These are phyloP conservation scores for Stephania yunnanensis DNA, from an alignment of 164 flowering plant genomes.

Conservation along the genomic window DNA sequence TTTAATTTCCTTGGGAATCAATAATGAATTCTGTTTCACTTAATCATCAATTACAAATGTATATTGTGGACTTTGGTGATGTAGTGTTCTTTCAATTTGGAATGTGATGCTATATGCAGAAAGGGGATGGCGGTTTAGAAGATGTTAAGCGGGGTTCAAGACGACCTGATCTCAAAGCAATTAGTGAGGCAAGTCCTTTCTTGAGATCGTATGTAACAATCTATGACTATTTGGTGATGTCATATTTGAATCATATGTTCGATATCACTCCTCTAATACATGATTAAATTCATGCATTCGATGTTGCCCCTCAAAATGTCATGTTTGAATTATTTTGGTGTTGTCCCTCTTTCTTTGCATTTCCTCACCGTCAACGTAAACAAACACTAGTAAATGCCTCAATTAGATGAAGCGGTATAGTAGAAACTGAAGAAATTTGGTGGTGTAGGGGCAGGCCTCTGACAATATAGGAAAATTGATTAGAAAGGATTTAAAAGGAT, in stretches of 20 bases:
- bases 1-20: not conserved
- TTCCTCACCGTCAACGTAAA: no score
- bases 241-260: not conserved
- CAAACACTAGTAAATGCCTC: no score
- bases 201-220: not conserved
- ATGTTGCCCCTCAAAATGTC: not conserved
- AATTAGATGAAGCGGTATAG: no score
- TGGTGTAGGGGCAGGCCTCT: no score
- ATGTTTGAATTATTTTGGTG: no score
- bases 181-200: constrained; percentile 24
- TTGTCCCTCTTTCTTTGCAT: no score
- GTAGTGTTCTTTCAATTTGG: not conserved
- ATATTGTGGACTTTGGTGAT: not conserved
- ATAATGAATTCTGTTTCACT: not conserved
- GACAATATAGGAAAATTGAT: no score
- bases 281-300: not conserved
- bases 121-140: constrained; percentile 14
- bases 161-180: constrained; percentile 40
- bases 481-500: no score
- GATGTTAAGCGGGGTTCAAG: constrained; percentile 31
- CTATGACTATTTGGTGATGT: not conserved
- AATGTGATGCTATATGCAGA: constrained; percentile 26
- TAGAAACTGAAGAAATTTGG: no score
- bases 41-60: not conserved
- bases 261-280: not conserved